Evolutionary conservation across 257 asterid genomes (phyloP), one percentile per base, ranked within the genome.

Genomic region (Lavandula angustifolia): DNA sequence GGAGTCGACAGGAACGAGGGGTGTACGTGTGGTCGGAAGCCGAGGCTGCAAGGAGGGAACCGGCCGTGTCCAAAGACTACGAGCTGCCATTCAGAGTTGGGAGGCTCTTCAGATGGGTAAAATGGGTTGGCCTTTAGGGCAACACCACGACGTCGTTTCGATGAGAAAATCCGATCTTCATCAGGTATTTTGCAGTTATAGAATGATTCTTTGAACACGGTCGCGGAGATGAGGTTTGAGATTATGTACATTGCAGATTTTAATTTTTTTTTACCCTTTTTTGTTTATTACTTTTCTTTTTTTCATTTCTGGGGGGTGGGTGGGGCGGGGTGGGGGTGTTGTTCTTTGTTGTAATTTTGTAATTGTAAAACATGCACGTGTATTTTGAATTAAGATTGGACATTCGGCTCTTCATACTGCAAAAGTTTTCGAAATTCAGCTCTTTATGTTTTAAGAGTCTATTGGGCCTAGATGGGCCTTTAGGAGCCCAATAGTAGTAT

Each of bases 1-100:
- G 99, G 16, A 90, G 92, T 60, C 80, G 48, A 40, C 99, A 94
- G 68, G 97, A 94, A 79, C 89, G 97, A 0, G 97, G 99, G 31
- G 87, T 84, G 63, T 94, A 94, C 2, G 89, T 82, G 1, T 94
- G 99, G 99, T 83, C 97, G 4, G 96, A 94, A 48, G 54, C 88
- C 0, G 99, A 94, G 72, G 80, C 95, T 66, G 99, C 97, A 10
- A 84, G 95, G 75, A 87, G 95, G 52, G 99, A 94, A 40, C 95
- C 99, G 17, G 91, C 95, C 1, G 95, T 90, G 17, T 81, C 80
- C 32, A 84, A 86, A 67, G 99, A 90, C 80, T 94, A 94, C 0
- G 92, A 64, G 77, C 75, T 94, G 53, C 99, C 99, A 1, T 84
- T 94, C 35, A 70, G 97, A 76, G 97, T 90, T 4, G 87, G 95